Conservation (phyloP, 352 stramenopile genomes). For the Halophytophthora polymorphica region DNA sequence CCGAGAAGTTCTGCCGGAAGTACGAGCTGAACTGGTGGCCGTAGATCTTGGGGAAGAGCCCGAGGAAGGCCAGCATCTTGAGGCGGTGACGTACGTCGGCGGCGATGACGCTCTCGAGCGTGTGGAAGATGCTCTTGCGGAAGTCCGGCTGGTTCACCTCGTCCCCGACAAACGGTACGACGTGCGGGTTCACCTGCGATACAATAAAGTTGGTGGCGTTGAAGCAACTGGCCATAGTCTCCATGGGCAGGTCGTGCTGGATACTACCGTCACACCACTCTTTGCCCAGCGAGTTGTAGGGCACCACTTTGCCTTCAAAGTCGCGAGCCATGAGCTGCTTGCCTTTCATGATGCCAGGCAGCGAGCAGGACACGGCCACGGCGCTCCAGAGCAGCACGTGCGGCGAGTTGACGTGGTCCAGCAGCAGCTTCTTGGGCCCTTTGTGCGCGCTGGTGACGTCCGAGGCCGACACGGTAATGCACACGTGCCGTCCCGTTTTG, state of each 20-base stretch:
- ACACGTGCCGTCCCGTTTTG: constrained; percentile 91
- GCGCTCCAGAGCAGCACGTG: constrained; percentile 91
- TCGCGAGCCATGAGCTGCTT: constrained; percentile 84
- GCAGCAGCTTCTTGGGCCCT: constrained; percentile 75
- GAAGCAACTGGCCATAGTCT: constrained; percentile 92
- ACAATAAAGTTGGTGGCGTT: constrained; percentile 94
- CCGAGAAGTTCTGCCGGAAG: constrained; percentile 95
- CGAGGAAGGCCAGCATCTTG: constrained; percentile 82
- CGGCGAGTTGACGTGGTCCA: constrained; percentile 93
- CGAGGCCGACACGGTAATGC: constrained; percentile 92
- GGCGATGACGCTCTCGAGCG: constrained; percentile 83
- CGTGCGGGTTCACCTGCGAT: constrained; percentile 87
- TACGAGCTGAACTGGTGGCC: constrained; percentile 74
- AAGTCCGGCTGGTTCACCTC: constrained; percentile 75
- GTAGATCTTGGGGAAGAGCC: constrained; percentile 82
- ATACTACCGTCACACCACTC: constrained; percentile 94
- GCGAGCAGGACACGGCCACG: constrained; percentile 88
- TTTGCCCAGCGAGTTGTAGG: constrained; percentile 90
- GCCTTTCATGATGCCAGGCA: constrained; percentile 92
- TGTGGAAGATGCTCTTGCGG: constrained; percentile 70
- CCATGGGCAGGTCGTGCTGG: constrained; percentile 91
- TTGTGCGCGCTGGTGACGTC: constrained; percentile 84
- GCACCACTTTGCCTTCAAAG: constrained; percentile 79
- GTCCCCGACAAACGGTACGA: constrained; percentile 91
- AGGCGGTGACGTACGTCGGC: constrained; percentile 59